Evolutionary conservation across 129 eudicot genomes (phyloP).

Genomic region (Escallonia herrerae): DNA sequence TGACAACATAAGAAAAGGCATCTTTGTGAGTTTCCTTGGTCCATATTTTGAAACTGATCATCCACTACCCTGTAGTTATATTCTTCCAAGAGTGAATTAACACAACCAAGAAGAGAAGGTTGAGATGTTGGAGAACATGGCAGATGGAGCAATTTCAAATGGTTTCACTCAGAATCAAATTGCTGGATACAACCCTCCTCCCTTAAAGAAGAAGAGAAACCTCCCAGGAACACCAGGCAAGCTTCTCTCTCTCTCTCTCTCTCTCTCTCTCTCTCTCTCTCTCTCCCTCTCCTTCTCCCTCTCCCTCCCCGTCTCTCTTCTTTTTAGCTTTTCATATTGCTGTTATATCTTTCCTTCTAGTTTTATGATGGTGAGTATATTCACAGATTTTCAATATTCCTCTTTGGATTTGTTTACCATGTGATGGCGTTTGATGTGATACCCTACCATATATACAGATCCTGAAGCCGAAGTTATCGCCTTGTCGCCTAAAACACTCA

Average conservation of each 20-base stretch:
- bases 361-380: background rate
- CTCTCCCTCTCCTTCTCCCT: background rate
- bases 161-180: conserved; percentile 36
- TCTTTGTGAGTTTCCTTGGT: background rate
- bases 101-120: conserved; percentile 2
- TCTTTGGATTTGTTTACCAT: no score
- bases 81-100: background rate
- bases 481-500: conserved; percentile 85
- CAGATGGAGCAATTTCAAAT: conserved; percentile 46
- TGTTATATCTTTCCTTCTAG: background rate
- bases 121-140: conserved; percentile 31
- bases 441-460: conserved; percentile 27
- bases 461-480: conserved; percentile 96
- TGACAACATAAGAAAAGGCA: conserved; percentile 29
- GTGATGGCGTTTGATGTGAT: no score
- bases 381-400: background rate
- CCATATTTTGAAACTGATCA: no score
- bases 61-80: no score
- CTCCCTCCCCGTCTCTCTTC: background rate
- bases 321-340: no score
- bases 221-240: conserved; percentile 96
- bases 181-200: conserved; percentile 46
- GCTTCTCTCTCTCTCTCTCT: background rate
- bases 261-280: background rate
- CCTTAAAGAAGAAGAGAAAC: conserved; percentile 78